Conservation (phyloP, 495 filamentous ascomycete species). For the Trichoderma asperelloides region DNA sequence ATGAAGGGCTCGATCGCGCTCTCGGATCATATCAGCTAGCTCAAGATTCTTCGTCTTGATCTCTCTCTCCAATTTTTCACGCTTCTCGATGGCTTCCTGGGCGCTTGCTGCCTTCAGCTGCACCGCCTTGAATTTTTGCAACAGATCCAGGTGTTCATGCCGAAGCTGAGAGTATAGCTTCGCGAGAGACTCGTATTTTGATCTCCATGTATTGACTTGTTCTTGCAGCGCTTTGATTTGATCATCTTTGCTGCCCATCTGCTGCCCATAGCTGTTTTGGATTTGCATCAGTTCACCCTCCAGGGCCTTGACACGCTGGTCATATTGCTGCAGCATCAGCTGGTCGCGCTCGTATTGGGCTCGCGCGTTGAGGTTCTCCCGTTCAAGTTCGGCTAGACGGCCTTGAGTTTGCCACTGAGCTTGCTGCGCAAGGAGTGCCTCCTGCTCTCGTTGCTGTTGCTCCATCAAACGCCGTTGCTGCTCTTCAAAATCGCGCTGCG, state of each 20-base stretch:
- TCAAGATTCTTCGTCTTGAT: constrained; percentile 99
- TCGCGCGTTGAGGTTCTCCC: constrained; percentile 85
- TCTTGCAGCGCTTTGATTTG: constrained; percentile 88
- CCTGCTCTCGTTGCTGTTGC: constrained; percentile 82
- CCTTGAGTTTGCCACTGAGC: constrained; percentile 88
- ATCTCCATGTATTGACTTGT: constrained; percentile 91
- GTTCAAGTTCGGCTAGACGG: constrained; percentile 84
- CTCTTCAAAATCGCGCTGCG: constrained; percentile 89
- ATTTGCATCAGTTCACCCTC: constrained; percentile 80
- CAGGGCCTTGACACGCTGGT: constrained; percentile 82
- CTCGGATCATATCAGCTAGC: constrained; percentile 95
- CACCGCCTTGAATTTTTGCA: constrained; percentile 90
- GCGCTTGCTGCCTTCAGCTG: constrained; percentile 95
- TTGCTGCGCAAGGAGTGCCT: constrained; percentile 79
- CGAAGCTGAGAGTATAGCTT: constrained; percentile 96
- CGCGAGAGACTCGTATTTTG: constrained; percentile 92
- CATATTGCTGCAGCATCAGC: constrained; percentile 93
- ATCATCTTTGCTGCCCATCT: constrained; percentile 82
- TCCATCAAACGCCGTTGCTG: constrained; percentile 83
- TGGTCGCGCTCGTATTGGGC: constrained; percentile 96
- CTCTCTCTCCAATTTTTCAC: constrained; percentile 92
- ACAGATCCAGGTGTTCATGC: constrained; percentile 86
- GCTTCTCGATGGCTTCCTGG: constrained; percentile 88
- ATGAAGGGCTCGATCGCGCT: constrained; percentile 88
- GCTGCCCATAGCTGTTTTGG: constrained; percentile 74